Evolutionary conservation across 2,329 filamentous ascomycete species (phyloP), one percentile per base, ranked within the genome.

Genomic region (Aspergillus pseudonomiae): DNA sequence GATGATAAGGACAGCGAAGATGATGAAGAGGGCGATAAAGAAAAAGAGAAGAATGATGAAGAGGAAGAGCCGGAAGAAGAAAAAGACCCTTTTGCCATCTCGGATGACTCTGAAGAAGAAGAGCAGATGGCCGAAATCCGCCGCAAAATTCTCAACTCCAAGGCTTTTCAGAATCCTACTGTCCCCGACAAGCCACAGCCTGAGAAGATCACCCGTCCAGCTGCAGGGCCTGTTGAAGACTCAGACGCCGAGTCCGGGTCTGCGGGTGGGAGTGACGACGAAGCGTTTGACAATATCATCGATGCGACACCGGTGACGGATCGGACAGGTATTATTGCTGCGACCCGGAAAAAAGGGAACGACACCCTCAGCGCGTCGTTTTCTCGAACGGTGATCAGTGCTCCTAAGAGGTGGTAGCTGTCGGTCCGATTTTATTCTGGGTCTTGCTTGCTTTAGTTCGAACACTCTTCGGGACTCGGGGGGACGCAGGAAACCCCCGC

Each of bases 101-200:
- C 93, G 11, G 91, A 93, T 61, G 90, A 92, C 69, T 88, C 87
- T 36, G 92, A 91, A 62, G 90, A 97, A 62, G 93, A 96, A 71
- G 91, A 91, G 59, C 89, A 93, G 74, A 98, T 98, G 94, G 94
- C 92, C 41, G 94, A 96, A 73, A 89, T 99, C 59, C 87, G 95
- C 56, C 88, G 91, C 60, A 92, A 92, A 70, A 93, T 98, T n/a
- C 85, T 99, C 2, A 91, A 90, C 7, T 97, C 94, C 7, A 97
- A 94, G 74, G 88, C 93, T 0, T 99, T 99, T 73, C 82, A 90
- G 48, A 91, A 91, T 68, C 75, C 78, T 19, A 69, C 72, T 21
- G 65, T 69, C 28, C 80, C 84, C 11, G 65, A 80, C 66, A 89
- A 89, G 68, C 84, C 85, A 62, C 73, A 75, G 36, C 87, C 86